Base-by-base conservation (phyloP, 371 early-diverging fungal species). In the Mortierella polycephala region DNA sequence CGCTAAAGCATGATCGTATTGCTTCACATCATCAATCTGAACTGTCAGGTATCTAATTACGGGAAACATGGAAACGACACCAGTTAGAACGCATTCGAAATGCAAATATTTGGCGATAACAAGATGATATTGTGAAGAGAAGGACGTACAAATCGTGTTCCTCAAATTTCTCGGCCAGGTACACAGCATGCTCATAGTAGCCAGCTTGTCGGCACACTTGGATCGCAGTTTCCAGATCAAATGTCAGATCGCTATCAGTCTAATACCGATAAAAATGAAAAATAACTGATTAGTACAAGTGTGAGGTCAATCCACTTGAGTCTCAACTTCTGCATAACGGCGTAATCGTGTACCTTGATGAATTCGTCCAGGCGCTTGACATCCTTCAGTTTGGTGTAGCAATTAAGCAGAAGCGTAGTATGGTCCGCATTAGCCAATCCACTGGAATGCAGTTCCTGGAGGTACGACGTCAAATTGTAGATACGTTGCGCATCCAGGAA, bases 331-430 rank as follows among this genome's bases (percentile, higher is more conserved):
- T 30, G 4, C 30, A 30, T 30, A 30, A 2, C 4, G 30, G 30
- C 30, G 4, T 30, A 4, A 30, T 30, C 30, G n/a, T 18, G 23
- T 69, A 86, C 90, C 86, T 94, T 92, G 65, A 98, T 92, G 71
- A 98, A 97, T 71, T 89, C 88, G 75, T 95, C 94, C 20, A 96
- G 82, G 12, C 91, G 81, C 49, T 88, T 87, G 11, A 91, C 92
- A 82, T 95, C 96, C 71, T 94, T 93, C 16, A 96, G 86, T 77
- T 98, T 97, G 21, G 98, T 95, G 79, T 98, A 98, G 86, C 99
- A 98, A 74, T 96, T 97, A n/a, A 98, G 85, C 39, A 98, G 82
- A 52, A 98, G 80, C 0, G 98, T 97, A 0, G 97, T 97, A 80
- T 98, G 98, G 75, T 97, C 97, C 13, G 93, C 87, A 62, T 94